Base-by-base conservation (phyloP, 1,139 yeast species). In the Arxiozyma slooffiae region DNA sequence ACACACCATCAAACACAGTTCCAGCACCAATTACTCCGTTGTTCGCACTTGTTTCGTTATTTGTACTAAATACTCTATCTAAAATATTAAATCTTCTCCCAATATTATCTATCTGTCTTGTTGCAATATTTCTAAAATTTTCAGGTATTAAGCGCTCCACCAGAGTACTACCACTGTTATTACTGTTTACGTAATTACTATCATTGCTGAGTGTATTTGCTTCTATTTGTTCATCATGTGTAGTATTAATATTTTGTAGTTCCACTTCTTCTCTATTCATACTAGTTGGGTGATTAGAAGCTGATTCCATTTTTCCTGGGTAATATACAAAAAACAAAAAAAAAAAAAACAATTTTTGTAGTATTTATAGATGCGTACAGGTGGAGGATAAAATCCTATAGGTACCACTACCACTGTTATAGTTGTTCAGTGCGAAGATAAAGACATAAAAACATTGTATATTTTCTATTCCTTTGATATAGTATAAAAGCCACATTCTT, bases 1-100 rank as follows among this genome's bases (percentile, higher is more conserved):
- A 92, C 7, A 92, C 98, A 9, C 98, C 98, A 67, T 92, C 98
- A 44, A 60, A 60, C 41, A 56, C 51, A n/a, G 63, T 61, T 30
- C 65, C 66, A 6, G 42, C n/a, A n/a, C 53, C 48, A 24, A 38
- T 20, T 16, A 24, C 18, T 24, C 64, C 66, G 24, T 55, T 58
- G 20, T 41, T 18, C 16, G 50, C 24, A 22, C 38, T 39, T 24
- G 37, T 36, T 1, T 50, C 52, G 18, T 50, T 51, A 39, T 52
- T 57, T 49, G 57, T 57, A 36, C 59, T 59, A 51, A 68, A 70
- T 4, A 69, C 52, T 48, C 68, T 59, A 55, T 71, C 75, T 21
- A 71, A 52, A 9, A 70, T 60, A 55, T 71, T 71, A 55, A 71
- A 71, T 48, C 65, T 61, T 41, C 62, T 57, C 1, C 67, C 68